A percentile compares a stretch with the other conserved stretches of the same genome.
These are phyloP conservation scores for Sarocladiaceae sp. DNA, from an alignment of 2,329 filamentous ascomycete genomes.

Conservation along the genomic window DNA sequence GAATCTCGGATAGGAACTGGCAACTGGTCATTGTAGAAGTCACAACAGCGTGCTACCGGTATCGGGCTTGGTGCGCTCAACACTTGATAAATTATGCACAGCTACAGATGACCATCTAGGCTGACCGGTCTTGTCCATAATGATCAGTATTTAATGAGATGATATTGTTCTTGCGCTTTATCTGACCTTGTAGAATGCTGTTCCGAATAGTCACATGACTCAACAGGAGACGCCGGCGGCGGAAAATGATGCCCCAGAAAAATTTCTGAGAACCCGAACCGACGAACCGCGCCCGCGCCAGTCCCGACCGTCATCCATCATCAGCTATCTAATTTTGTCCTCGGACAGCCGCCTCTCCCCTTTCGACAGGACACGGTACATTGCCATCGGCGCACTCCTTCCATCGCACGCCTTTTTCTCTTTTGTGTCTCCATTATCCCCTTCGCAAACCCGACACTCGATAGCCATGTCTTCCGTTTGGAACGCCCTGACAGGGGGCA, in stretches of 20 bases:
- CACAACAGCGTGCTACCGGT: too few species aligned
- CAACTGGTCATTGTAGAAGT: too few species aligned
- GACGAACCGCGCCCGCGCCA: constrained; percentile 8
- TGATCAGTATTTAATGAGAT: too few species aligned
- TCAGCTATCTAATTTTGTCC: neutral
- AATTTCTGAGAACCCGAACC: constrained; percentile 10
- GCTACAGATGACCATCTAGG: too few species aligned
- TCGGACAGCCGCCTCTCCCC: neutral
- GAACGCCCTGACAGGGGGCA: constrained; percentile 59
- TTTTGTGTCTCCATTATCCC: constrained; percentile 6
- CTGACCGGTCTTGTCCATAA: too few species aligned
- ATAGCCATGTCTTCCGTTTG: constrained; percentile 52
- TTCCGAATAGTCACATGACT: constrained; percentile 7
- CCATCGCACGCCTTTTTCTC: neutral
- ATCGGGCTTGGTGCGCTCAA: too few species aligned
- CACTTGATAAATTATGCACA: too few species aligned
- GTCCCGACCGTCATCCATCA: neutral
- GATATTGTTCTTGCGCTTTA: too few species aligned
- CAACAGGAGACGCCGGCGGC: neutral
- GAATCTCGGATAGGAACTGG: too few species aligned
- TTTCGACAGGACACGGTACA: neutral
- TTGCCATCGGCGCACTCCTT: constrained; percentile 13
- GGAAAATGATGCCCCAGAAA: constrained; percentile 11
- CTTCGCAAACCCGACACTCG: constrained; percentile 15
- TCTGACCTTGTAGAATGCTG: too few species aligned